Evolutionary conservation across 257 asterid genomes (phyloP), one percentile per base, ranked within the genome.

Genomic region (Solanum pennellii): DNA sequence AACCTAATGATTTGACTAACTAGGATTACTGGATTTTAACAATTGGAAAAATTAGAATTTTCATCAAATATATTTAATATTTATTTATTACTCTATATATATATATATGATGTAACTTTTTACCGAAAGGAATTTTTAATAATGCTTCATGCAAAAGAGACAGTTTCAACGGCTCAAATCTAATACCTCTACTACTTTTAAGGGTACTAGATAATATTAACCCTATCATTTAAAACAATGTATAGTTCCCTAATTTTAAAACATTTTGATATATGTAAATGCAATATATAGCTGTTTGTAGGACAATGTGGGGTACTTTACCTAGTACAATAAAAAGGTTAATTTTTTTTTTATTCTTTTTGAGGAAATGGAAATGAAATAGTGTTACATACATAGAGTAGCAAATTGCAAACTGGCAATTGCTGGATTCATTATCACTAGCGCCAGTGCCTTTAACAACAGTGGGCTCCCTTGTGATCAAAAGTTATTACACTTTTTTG

Each of bases 381-480:
- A 88, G 89, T 84, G 39, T 52, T 52, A 52, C 62, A 52, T 10
- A 29, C 12, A 44, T 21, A 29, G 25, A 65, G 72, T 6, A 69
- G 39, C 75, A 10, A 83, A 52, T 85, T 90, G 87, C 94, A 90
- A 92, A 92, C 94, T 95, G 98, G 98, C 93, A 92, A 93, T 93
- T 90, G 97, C 96, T 93, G 97, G 95, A 93, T 87, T 91, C 96
- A 94, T 94, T 88, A 95, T 94, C 52, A 83, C 87, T 49, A 69
- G 31, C 83, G 69, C 88, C 88, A 86, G 87, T 88, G 72, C 60
- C 91, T 92, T 93, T 87, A 86, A 74, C 89, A 88, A 90, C 59
- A 73, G 95, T 92, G 98, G 98, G 94, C 94, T 89, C 95, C 86
- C 86, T 91, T 87, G 86, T 89, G 82, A 86, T 84, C 72, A 86